phyloP scores from a whole-genome alignment of 768 basidiomycete genomes.

The Termitomyces heimii region DNA sequence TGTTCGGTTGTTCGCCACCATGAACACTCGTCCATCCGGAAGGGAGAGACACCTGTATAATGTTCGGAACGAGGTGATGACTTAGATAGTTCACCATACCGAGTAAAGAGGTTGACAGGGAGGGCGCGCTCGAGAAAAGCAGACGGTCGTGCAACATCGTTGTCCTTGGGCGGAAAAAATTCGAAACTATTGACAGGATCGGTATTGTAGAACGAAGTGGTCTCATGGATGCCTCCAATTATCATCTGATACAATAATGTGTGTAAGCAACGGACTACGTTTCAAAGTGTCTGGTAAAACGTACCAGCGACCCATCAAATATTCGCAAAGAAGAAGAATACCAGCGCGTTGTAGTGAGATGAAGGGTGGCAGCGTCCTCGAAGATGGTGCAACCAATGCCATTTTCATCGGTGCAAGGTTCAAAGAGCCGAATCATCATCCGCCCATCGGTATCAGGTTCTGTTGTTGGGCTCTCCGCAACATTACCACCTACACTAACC shows the following conservation, averaged over 20 bases:
- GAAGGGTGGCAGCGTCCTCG: slow-evolving; percentile 28
- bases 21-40: slow-evolving; percentile 34
- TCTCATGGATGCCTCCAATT: slow-evolving; percentile 6
- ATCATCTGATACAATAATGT: slow-evolving; percentile 14
- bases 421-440: slow-evolving; percentile 32
- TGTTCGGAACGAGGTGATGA: not conserved
- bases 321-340: slow-evolving; percentile 32
- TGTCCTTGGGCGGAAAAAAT: slow-evolving; percentile 25
- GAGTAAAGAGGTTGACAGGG: slow-evolving; percentile 18
- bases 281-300: not conserved
- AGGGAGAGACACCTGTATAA: slow-evolving; percentile 14
- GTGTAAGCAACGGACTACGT: not conserved
- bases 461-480: slow-evolving; percentile 19
- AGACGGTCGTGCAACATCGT: slow-evolving; percentile 23
- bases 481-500: slow-evolving; percentile 25
- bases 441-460: slow-evolving; percentile 21
- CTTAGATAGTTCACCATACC: slow-evolving; percentile 11
- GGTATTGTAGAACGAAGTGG: slow-evolving; percentile 36
- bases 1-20: slow-evolving; percentile 33
- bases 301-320: slow-evolving; percentile 25
- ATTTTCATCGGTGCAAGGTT: slow-evolving; percentile 28
- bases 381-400: slow-evolving; percentile 27
- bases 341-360: slow-evolving; percentile 33
- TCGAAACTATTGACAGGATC: slow-evolving; percentile 50
- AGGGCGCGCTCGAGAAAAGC: slow-evolving; percentile 19